phyloP scores from a whole-genome alignment of 768 basidiomycete genomes.

The Tricholoma sp. region DNA sequence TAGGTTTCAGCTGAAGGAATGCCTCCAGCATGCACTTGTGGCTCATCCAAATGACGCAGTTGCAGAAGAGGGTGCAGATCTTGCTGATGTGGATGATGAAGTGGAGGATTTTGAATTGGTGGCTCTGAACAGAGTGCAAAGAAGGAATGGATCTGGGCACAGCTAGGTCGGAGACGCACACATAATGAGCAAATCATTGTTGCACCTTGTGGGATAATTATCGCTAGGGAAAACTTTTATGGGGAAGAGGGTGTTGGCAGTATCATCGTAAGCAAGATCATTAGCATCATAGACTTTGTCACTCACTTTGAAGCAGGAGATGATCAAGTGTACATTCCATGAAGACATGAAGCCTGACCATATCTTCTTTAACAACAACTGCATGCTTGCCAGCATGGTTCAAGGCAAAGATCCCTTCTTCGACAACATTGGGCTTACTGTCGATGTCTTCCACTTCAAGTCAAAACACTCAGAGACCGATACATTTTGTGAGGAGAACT shows the following conservation, averaged over 20 bases:
- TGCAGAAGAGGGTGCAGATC: background rate
- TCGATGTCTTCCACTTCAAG: background rate
- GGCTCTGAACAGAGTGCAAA: background rate
- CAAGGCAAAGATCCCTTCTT: background rate
- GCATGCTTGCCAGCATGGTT: background rate
- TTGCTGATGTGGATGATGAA: background rate
- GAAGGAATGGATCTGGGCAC: slow-evolving; percentile 16
- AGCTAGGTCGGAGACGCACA: slow-evolving; percentile 23
- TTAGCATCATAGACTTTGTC: no score
- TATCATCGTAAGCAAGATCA: no score
- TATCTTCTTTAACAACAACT: background rate
- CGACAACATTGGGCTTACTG: background rate
- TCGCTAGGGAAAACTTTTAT: no score
- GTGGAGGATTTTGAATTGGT: background rate
- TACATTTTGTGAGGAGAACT: slow-evolving; percentile 20
- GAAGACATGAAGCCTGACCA: no score
- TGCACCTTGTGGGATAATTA: no score
- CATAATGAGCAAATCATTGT: slow-evolving; percentile 24
- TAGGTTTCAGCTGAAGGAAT: slow-evolving; percentile 20
- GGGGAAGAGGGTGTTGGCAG: no score
- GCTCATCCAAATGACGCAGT: background rate
- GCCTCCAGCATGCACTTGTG: background rate
- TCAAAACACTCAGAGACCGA: slow-evolving; percentile 26
- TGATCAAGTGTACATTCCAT: no score
- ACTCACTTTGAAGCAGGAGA: no score